phyloP scores from a whole-genome alignment of 2,329 filamentous ascomycete species.

The Calonectria naviculata region DNA sequence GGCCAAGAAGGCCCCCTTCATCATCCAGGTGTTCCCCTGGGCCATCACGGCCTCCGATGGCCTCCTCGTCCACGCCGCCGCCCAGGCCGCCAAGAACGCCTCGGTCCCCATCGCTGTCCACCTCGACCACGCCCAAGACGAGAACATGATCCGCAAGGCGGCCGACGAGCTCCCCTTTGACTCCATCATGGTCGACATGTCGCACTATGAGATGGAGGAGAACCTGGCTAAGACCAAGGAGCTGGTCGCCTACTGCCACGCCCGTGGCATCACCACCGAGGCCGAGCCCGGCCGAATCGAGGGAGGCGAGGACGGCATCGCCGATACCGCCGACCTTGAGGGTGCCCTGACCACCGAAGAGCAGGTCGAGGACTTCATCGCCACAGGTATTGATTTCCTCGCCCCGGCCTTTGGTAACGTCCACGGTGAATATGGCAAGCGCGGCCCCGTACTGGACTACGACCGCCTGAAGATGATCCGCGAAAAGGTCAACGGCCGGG shows the following conservation, averaged over 20 bases:
- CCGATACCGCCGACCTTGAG: constrained; percentile 63
- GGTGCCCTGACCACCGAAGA: constrained; percentile 69
- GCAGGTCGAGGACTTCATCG: constrained; percentile 77
- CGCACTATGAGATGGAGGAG: constrained; percentile 76
- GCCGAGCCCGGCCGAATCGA: constrained; percentile 47
- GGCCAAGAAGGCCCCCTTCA: constrained; percentile 71
- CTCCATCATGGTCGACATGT: constrained; percentile 83
- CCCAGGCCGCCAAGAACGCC: constrained; percentile 64
- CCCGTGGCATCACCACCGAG: constrained; percentile 23
- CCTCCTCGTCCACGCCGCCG: constrained; percentile 62
- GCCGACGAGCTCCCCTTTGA: constrained; percentile 72
- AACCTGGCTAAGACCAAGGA: constrained; percentile 59
- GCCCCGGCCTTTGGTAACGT: constrained; percentile 83
- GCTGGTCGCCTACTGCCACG: constrained; percentile 23
- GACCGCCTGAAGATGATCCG: constrained; percentile 50
- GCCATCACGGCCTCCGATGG: constrained; percentile 69
- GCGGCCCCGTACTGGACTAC: constrained; percentile 71
- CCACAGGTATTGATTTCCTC: constrained; percentile 78
- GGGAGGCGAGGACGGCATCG: constrained; percentile 73
- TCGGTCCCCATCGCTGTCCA: constrained; percentile 71
- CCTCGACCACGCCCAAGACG: constrained; percentile 73
- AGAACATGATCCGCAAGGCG: constrained; percentile 63
- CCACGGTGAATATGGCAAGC: constrained; percentile 77
- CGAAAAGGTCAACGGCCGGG: constrained; percentile 48
- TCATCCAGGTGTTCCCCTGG: constrained; percentile 81